A percentile compares a stretch with the other conserved stretches of the same genome.
Evolutionary conservation across 345 rosid species (phyloP).

Genomic region (Gossypium thurberi): DNA sequence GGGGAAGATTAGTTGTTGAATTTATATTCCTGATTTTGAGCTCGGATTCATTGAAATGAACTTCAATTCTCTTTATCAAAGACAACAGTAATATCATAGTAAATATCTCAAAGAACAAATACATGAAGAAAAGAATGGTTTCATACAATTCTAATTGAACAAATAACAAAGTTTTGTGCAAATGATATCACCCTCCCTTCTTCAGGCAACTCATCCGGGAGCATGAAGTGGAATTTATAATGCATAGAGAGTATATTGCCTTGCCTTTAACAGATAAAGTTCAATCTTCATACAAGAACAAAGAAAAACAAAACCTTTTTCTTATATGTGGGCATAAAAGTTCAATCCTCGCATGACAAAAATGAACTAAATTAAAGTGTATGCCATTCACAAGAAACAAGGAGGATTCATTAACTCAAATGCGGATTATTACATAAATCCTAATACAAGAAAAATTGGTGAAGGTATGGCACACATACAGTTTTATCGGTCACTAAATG

Average conservation of each 20-base stretch:
- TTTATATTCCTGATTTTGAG: neutral
- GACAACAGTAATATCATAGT: neutral
- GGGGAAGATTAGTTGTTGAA: neutral
- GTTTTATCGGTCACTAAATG: constrained; percentile 69
- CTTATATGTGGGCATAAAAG: neutral
- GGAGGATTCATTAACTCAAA: neutral
- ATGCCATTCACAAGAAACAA: neutral
- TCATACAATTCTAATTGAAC: neutral
- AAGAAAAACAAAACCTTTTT: neutral
- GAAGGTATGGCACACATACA: constrained; percentile 35
- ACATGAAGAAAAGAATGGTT: neutral
- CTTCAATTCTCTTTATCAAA: neutral
- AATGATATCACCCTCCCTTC: neutral
- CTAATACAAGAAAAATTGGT: neutral
- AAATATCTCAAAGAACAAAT: neutral
- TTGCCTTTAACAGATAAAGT: neutral
- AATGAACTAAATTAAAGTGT: neutral
- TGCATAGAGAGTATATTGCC: neutral
- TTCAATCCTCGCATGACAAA: neutral
- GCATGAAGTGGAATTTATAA: neutral
- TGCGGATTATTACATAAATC: neutral
- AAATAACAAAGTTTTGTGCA: neutral
- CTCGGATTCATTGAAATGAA: neutral
- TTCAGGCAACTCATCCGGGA: neutral
- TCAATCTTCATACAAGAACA: neutral